phyloP scores from a whole-genome alignment of 495 filamentous ascomycete species.

The Talaromyces liani region DNA sequence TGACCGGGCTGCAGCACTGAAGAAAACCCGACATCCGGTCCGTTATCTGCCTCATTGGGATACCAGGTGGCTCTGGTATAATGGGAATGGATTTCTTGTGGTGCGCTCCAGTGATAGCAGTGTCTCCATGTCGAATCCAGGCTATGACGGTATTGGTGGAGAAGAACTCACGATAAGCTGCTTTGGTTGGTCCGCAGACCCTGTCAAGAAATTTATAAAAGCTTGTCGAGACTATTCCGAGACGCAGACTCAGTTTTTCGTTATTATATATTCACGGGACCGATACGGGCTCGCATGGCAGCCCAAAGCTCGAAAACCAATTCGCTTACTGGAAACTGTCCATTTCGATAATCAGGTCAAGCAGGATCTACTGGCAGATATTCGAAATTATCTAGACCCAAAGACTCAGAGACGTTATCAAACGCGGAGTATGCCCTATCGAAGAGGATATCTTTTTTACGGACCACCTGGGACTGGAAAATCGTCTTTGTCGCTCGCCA shows the following conservation, averaged over 20 bases:
- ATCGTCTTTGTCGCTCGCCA: slow-evolving; percentile 49
- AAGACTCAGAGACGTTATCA: slow-evolving; percentile 20
- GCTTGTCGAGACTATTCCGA: slow-evolving; percentile 6
- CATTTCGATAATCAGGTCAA: slow-evolving; percentile 72
- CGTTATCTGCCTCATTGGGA: slow-evolving; percentile 3
- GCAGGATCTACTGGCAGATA: slow-evolving; percentile 45
- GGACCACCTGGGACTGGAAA: slow-evolving; percentile 65
- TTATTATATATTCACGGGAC: slow-evolving; percentile 5
- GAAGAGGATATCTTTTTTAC: slow-evolving; percentile 53
- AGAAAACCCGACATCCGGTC: slow-evolving; percentile 5
- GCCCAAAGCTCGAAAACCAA: slow-evolving; percentile 3
- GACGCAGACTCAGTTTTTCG: slow-evolving; percentile 2
- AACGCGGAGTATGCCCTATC: slow-evolving; percentile 57
- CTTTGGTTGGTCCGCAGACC: slow-evolving; percentile 5
- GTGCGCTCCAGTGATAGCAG: not conserved
- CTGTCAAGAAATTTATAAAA: slow-evolving; percentile 3
- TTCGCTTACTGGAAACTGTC: slow-evolving; percentile 71
- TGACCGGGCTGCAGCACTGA: slow-evolving; percentile 3
- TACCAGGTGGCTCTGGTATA: slow-evolving; percentile 5
- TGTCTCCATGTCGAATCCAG: not conserved
- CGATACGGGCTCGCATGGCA: slow-evolving; percentile 8
- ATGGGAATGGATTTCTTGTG: not conserved
- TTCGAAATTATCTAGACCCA: slow-evolving; percentile 11
- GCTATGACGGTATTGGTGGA: slow-evolving; percentile 4
- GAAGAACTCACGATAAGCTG: slow-evolving; percentile 6